These are phyloP conservation scores for Dillenia turbinata DNA, from an alignment of 164 flowering plant species.

Conservation along the genomic window DNA sequence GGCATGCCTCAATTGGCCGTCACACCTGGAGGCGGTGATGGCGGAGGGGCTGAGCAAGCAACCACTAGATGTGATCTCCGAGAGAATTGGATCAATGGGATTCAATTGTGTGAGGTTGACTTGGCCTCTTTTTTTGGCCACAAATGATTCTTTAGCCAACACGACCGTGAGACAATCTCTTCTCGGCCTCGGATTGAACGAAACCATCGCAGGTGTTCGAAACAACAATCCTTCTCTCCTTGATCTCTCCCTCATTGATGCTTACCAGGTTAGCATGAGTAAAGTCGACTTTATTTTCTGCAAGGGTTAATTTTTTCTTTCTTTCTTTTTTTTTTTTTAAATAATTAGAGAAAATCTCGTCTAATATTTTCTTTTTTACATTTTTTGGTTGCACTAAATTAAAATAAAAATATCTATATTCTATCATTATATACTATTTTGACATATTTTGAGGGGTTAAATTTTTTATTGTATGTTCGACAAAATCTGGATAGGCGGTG, in stretches of 20 bases:
- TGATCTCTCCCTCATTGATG: constrained; percentile 63
- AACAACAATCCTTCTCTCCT: constrained; percentile 66
- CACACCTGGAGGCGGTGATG: constrained; percentile 66
- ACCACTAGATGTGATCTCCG: constrained; percentile 57
- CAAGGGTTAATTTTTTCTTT: neutral
- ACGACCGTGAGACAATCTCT: constrained; percentile 74
- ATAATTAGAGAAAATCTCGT: neutral
- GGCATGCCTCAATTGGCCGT: constrained; percentile 76
- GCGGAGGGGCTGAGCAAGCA: constrained; percentile 92
- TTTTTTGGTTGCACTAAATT: too few relatives aligned
- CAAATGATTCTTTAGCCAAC: constrained; percentile 49
- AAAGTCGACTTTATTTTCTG: neutral
- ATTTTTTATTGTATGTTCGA: too few relatives aligned
- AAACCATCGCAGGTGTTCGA: constrained; percentile 53
- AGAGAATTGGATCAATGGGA: constrained; percentile 46
- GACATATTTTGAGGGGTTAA: too few relatives aligned
- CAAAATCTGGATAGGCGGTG: too few relatives aligned
- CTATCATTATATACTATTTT: too few relatives aligned
- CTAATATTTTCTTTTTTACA: too few relatives aligned
- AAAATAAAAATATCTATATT: too few relatives aligned
- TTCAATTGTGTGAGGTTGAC: constrained; percentile 90
- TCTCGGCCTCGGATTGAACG: constrained; percentile 48
- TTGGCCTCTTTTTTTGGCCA: constrained; percentile 68
- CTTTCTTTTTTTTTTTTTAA: neutral
- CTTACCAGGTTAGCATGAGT: constrained; percentile 48